Evolutionary conservation across 2,329 filamentous ascomycete species (phyloP).

Genomic region (Mycocentrospora acerina): DNA sequence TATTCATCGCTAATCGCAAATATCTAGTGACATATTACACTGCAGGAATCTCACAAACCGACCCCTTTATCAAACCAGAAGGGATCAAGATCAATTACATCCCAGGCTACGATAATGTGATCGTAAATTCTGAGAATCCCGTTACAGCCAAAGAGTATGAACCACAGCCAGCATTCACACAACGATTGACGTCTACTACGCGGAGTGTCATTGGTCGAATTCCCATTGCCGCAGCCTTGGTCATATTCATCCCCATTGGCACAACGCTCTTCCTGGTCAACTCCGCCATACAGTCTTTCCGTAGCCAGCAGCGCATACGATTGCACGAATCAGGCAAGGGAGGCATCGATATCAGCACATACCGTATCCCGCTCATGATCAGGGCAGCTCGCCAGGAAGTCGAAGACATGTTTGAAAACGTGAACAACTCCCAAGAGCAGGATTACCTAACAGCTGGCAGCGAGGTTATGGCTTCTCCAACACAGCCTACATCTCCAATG

Average conservation of each 20-base stretch:
- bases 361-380: slow-evolving; percentile 70
- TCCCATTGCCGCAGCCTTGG: slow-evolving; percentile 65
- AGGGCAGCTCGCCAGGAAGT: slow-evolving; percentile 74
- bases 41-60: slow-evolving; percentile 71
- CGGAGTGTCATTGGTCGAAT: slow-evolving; percentile 53
- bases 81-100: slow-evolving; percentile 72
- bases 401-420: slow-evolving; percentile 74
- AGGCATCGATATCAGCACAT: slow-evolving; percentile 67
- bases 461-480: slow-evolving; percentile 42
- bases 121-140: slow-evolving; percentile 69
- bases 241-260: slow-evolving; percentile 73
- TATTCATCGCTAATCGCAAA: too few species aligned
- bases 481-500: slow-evolving; percentile 18
- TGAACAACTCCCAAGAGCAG: slow-evolving; percentile 68
- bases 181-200: slow-evolving; percentile 39
- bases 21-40: slow-evolving; percentile 88
- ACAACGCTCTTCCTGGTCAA: slow-evolving; percentile 72
- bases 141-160: slow-evolving; percentile 51
- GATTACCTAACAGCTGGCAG: slow-evolving; percentile 66
- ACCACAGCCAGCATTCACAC: slow-evolving; percentile 35
- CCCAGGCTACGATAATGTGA: slow-evolving; percentile 70
- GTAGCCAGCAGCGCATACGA: slow-evolving; percentile 72
- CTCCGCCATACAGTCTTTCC: slow-evolving; percentile 72
- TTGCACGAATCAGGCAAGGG: slow-evolving; percentile 72
- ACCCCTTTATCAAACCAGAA: slow-evolving; percentile 72